Conservation (phyloP, 1,284 basidiomycete species). For the Sanghuangporus weigelae region DNA sequence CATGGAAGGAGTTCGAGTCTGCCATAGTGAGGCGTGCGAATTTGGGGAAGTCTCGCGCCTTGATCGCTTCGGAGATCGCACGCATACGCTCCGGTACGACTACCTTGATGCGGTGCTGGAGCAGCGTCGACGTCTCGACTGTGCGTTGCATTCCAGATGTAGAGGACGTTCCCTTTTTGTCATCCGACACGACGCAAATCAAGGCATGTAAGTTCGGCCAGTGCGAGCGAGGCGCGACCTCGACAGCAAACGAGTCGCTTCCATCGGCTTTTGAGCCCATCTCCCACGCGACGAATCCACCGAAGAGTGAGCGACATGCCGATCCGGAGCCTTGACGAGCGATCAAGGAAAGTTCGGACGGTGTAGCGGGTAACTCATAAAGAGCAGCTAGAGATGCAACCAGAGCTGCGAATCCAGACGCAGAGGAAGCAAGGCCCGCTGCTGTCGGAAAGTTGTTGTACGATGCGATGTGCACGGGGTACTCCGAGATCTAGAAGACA, state of each 20-base stretch:
- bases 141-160: slow-evolving; percentile 98
- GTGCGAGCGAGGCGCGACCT: slow-evolving; percentile 82
- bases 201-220: slow-evolving; percentile 97
- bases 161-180: slow-evolving; percentile 94
- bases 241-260: slow-evolving; percentile 81
- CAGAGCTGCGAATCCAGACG: slow-evolving; percentile 95
- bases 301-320: slow-evolving; percentile 95
- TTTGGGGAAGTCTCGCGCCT: slow-evolving; percentile 74
- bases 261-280: slow-evolving; percentile 70
- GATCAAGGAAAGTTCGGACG: slow-evolving; percentile 81
- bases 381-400: slow-evolving; percentile 86
- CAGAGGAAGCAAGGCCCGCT: slow-evolving; percentile 95
- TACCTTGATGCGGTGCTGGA: slow-evolving; percentile 84
- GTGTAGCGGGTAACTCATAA: slow-evolving; percentile 70
- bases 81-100: slow-evolving; percentile 90
- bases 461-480: slow-evolving; percentile 82
- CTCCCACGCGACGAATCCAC: slow-evolving; percentile 97
- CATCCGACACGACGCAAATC: slow-evolving; percentile 95
- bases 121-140: slow-evolving; percentile 85
- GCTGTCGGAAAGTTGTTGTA: slow-evolving; percentile 99
- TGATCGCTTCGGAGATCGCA: slow-evolving; percentile 78
- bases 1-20: slow-evolving; percentile 99
- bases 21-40: slow-evolving; percentile 94
- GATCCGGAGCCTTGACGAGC: slow-evolving; percentile 97
- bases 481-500: slow-evolving; percentile 57